Percentiles rank a stretch among this genome's conserved stretches.
phyloP scores from a whole-genome alignment of 108 stramenopile genomes.

The Cylindrotheca closterium region DNA sequence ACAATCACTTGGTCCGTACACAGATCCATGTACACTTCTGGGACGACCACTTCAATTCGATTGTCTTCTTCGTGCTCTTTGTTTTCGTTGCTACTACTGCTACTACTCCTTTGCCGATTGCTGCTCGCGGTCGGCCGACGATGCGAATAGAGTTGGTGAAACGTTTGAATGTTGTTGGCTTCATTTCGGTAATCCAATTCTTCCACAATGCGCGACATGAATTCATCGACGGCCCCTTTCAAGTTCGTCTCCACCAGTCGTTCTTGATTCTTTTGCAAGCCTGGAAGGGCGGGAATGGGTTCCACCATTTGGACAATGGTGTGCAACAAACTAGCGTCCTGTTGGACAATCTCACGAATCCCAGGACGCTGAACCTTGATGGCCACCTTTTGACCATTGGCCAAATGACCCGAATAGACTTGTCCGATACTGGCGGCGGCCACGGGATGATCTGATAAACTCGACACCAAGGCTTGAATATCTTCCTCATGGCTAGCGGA shows the following conservation, averaged over 20 bases:
- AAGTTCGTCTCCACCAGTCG: conserved; percentile 56
- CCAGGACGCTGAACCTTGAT: conserved; percentile 73
- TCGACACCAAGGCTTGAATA: conserved; percentile 20
- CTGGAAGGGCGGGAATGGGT: conserved; percentile 40
- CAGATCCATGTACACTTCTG: conserved; percentile 69
- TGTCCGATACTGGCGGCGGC: conserved; percentile 43
- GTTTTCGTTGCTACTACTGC: neutral
- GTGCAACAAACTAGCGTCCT: conserved; percentile 46
- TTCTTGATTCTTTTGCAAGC: neutral
- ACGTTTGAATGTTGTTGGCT: conserved; percentile 68
- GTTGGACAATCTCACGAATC: conserved; percentile 47
- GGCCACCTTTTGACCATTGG: conserved; percentile 51
- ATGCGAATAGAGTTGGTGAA: conserved; percentile 55
- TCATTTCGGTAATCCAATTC: conserved; percentile 95
- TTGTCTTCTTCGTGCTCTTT: neutral
- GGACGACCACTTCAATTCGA: conserved; percentile 76
- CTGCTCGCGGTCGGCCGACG: conserved; percentile 40
- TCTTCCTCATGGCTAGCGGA: conserved; percentile 4
- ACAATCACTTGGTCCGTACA: conserved; percentile 84
- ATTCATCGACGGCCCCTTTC: conserved; percentile 57
- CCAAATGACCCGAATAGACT: conserved; percentile 46
- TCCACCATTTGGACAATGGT: conserved; percentile 47
- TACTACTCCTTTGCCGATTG: conserved; percentile 27
- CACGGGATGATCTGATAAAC: conserved; percentile 33
- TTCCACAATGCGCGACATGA: conserved; percentile 62